Percentiles rank a stretch among this genome's conserved stretches.
Evolutionary conservation across 495 filamentous ascomycete genomes (phyloP).

Genomic region (Podospora appendiculata): DNA sequence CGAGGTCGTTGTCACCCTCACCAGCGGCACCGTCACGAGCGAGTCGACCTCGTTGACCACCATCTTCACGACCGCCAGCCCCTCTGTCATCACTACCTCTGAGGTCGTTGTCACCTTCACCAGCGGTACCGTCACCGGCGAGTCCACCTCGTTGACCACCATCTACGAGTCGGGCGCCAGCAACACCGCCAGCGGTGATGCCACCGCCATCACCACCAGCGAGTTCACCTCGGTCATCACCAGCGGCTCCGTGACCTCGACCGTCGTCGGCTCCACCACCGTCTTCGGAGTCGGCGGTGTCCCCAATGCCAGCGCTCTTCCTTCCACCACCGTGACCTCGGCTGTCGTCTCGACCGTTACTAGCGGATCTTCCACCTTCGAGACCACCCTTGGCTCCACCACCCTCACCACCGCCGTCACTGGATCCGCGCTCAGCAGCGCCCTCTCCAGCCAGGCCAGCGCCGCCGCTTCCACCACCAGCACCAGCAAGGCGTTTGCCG

Average conservation of each 20-base stretch:
- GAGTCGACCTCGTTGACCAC: slow-evolving; percentile 19
- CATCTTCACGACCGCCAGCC: slow-evolving; percentile 2
- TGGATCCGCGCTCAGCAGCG: slow-evolving; percentile 6
- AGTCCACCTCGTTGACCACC: slow-evolving; percentile 18
- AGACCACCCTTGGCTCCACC: slow-evolving; percentile 9
- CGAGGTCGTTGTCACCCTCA: slow-evolving; percentile 21
- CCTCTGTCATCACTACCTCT: slow-evolving; percentile 16
- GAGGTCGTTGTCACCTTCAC: slow-evolving; percentile 21
- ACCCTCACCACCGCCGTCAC: slow-evolving; percentile 10
- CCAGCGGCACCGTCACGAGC: slow-evolving; percentile 18
- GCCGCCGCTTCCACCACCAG: not conserved
- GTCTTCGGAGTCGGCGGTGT: slow-evolving; percentile 11
- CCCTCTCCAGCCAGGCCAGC: slow-evolving; percentile 4
- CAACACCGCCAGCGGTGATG: too few species aligned
- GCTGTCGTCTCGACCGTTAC: slow-evolving; percentile 6
- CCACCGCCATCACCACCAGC: slow-evolving; percentile 19
- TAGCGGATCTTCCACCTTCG: slow-evolving; percentile 5
- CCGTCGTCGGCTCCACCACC: slow-evolving; percentile 17
- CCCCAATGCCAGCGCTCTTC: slow-evolving; percentile 7
- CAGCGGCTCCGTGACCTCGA: slow-evolving; percentile 9
- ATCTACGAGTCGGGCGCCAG: slow-evolving; percentile 1
- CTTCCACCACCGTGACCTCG: slow-evolving; percentile 5
- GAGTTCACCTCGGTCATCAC: slow-evolving; percentile 24
- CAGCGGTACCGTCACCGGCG: slow-evolving; percentile 18
- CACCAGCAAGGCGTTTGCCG: slow-evolving; percentile 12